These are phyloP conservation scores for Mucor irregularis DNA, from an alignment of 371 early-diverging fungal genomes.

Conservation along the genomic window DNA sequence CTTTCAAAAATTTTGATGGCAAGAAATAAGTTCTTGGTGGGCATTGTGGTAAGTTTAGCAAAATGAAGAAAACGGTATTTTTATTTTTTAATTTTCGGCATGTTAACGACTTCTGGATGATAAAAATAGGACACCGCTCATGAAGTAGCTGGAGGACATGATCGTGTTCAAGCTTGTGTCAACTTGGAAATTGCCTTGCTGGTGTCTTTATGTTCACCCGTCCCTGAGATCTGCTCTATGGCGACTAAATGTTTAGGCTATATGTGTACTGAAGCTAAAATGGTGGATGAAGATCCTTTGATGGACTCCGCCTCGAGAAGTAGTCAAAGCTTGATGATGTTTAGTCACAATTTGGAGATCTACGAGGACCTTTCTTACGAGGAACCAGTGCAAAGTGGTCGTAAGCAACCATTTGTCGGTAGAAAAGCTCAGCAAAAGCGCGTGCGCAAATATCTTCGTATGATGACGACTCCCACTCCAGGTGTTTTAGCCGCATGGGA, in stretches of 20 bases:
- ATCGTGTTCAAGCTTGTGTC: slow-evolving; percentile 65
- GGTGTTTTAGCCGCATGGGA: slow-evolving; percentile 83
- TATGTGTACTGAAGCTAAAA: slow-evolving; percentile 56
- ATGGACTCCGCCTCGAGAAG: slow-evolving; percentile 14
- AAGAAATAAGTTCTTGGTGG: slow-evolving; percentile 63
- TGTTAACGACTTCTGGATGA: too few relatives aligned
- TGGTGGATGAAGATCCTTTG: slow-evolving; percentile 49
- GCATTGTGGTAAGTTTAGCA: slow-evolving; percentile 18
- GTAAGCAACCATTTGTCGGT: slow-evolving; percentile 51
- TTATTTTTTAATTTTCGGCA: too few relatives aligned
- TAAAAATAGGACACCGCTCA: slow-evolving; percentile 42
- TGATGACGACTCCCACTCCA: slow-evolving; percentile 62
- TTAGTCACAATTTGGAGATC: slow-evolving; percentile 66
- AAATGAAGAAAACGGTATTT: not conserved
- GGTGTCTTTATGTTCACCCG: slow-evolving; percentile 70
- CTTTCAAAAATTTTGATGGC: slow-evolving; percentile 59
- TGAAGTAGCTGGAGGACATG: slow-evolving; percentile 54
- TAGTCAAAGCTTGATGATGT: slow-evolving; percentile 46
- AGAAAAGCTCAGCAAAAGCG: slow-evolving; percentile 77
- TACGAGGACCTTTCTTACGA: slow-evolving; percentile 66
- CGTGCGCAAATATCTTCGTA: slow-evolving; percentile 66
- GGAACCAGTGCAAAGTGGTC: slow-evolving; percentile 25
- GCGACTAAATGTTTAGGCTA: slow-evolving; percentile 56
- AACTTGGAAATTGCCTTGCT: slow-evolving; percentile 74
- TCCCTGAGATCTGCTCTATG: slow-evolving; percentile 65